phyloP scores from a whole-genome alignment of 495 filamentous ascomycete species.

The Thermothielavioides terrestris region DNA sequence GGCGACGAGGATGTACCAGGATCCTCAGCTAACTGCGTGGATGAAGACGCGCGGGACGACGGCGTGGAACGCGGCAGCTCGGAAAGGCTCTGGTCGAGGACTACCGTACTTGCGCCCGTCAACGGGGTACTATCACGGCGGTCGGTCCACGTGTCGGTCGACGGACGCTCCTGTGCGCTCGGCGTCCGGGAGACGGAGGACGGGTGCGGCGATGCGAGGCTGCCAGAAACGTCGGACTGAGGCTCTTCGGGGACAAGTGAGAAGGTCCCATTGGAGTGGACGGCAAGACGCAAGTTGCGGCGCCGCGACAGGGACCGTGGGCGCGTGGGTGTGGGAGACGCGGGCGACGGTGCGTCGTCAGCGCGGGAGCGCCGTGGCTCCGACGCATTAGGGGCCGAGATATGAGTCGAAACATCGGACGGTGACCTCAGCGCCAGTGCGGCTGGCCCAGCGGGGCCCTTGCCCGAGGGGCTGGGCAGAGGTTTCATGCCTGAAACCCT shows the following conservation, averaged over 20 bases:
- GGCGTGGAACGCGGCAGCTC: conserved; percentile 20
- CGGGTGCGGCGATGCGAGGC: conserved; percentile 25
- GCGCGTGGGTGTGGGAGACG: conserved; percentile 11
- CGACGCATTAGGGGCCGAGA: conserved; percentile 16
- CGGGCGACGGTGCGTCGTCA: conserved; percentile 11
- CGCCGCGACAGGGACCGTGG: conserved; percentile 30
- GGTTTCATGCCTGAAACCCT: conserved; percentile 42
- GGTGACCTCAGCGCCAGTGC: conserved; percentile 24
- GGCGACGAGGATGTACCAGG: conserved; percentile 34
- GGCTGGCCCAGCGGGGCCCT: conserved; percentile 18
- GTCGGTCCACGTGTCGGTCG: conserved; percentile 39
- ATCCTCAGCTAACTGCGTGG: conserved; percentile 36
- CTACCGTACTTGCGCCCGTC: conserved; percentile 29
- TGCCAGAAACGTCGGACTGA: conserved; percentile 15
- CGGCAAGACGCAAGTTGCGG: conserved; percentile 28
- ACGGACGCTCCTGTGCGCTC: conserved; percentile 38
- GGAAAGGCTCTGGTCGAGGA: conserved; percentile 35
- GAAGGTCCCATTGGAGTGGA: conserved; percentile 44
- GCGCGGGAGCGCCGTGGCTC: conserved; percentile 7
- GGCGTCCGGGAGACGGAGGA: conserved; percentile 31
- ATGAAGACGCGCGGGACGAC: conserved; percentile 25
- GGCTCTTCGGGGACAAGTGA: conserved; percentile 28
- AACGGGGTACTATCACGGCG: conserved; percentile 36
- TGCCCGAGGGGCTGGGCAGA: conserved; percentile 28
- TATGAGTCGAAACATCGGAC: conserved; percentile 26